Evolutionary conservation across 2,329 filamentous ascomycete genomes (phyloP), one percentile per base, ranked within the genome.

Genomic region (Macrophomina phaseolina): DNA sequence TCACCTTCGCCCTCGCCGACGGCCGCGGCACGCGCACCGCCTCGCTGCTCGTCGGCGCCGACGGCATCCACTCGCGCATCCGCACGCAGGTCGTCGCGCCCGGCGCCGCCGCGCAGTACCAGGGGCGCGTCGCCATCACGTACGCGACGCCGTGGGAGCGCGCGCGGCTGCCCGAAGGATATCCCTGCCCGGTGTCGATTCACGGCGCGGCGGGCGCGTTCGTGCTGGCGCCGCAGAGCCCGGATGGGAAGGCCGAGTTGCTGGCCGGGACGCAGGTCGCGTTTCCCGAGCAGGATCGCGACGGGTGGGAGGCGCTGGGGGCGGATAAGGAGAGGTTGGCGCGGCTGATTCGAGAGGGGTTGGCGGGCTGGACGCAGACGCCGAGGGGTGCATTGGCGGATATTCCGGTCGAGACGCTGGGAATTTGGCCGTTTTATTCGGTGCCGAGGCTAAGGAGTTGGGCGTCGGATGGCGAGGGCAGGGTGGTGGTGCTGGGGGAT

Each of bases 1-100:
- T 56, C 53, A 79, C 75, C 0, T 84, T 83, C 69, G 78, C 78
- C 12, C 85, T 88, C 65, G 74, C 74, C 0, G 82, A 86, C 64
- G 85, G 83, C 1, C 85, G 83, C 1, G 77, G 77, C 0, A 76
- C 71, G 0, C 76, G 70, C 1, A 73, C 70, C 0, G 82, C 84
- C 0, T 70, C 75, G 2, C 71, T 86, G 12, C 80, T 89, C 0
- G 77, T 89, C 16, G 87, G 86, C 0, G 84, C 85, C 0, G 87
- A 89, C 67, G 87, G 87, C 0, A 89, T 89, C 60, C 85, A 89
- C 71, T 88, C 86, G 0, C 78, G 76, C 0, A 84, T 89, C 0
- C 81, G 86, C 3, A 79, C 76, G 3, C 82, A 86, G 49, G 28
- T 16, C 28, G 75, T 89, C 53, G 83, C 67, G 2, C 70, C 85